These are phyloP conservation scores for Delitschia confertaspora DNA, from an alignment of 495 filamentous ascomycete genomes.

Conservation along the genomic window DNA sequence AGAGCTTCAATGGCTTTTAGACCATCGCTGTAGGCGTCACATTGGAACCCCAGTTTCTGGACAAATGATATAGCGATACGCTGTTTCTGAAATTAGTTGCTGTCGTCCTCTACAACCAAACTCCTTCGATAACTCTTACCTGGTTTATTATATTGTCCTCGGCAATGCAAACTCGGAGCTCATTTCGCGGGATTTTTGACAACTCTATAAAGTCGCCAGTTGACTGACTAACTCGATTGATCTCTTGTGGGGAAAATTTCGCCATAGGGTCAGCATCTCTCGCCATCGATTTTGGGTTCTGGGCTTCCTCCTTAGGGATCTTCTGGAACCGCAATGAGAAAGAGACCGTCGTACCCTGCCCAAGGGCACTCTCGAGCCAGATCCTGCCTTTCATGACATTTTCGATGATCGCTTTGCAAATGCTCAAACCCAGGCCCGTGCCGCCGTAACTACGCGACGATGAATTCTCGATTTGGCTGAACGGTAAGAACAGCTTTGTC, in stretches of 20 bases:
- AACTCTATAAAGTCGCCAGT: constrained; percentile 40
- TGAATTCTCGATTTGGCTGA: constrained; percentile 81
- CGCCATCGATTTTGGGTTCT: constrained; percentile 12
- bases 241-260: constrained; percentile 45
- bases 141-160: constrained; percentile 84
- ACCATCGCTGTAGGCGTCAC: constrained; percentile 79
- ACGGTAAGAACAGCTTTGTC: constrained; percentile 78
- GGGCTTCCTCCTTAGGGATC: constrained; percentile 38
- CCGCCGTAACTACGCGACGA: constrained; percentile 84
- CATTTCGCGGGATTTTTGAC: constrained; percentile 61
- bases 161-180: constrained; percentile 78
- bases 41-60: constrained; percentile 68
- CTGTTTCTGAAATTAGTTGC: constrained; percentile 82
- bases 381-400: constrained; percentile 81
- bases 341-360: constrained; percentile 72
- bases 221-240: constrained; percentile 17
- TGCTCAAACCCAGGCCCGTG: constrained; percentile 80
- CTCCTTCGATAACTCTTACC: too few relatives aligned
- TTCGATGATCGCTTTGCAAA: constrained; percentile 91
- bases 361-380: constrained; percentile 66
- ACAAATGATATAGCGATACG: constrained; percentile 89
- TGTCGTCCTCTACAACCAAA: constrained; percentile 81
- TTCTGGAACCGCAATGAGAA: constrained; percentile 80
- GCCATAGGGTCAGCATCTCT: constrained; percentile 45
- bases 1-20: constrained; percentile 78